phyloP scores from a whole-genome alignment of 2,329 filamentous ascomycete species.

The Colletotrichum higginsianum region DNA sequence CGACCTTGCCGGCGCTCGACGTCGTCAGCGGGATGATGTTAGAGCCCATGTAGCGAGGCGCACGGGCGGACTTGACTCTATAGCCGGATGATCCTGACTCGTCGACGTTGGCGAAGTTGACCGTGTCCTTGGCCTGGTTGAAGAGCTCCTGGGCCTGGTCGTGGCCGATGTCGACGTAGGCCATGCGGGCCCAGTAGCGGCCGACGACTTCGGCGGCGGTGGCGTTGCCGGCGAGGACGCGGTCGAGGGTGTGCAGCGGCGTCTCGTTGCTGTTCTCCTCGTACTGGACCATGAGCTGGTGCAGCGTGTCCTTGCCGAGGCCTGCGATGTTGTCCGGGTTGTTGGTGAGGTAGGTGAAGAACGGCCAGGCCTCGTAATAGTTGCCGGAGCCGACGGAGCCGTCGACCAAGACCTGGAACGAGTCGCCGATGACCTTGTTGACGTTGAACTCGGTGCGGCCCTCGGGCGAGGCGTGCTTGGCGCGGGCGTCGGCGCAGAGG shows the following conservation, averaged over 20 bases:
- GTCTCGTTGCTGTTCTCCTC: constrained; percentile 62
- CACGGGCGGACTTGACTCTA: constrained; percentile 58
- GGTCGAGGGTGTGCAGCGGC: constrained; percentile 61
- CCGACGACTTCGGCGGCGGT: constrained; percentile 60
- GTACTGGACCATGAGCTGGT: constrained; percentile 61
- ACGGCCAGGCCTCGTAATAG: constrained; percentile 68
- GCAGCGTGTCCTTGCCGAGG: constrained; percentile 58
- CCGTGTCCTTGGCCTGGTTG: constrained; percentile 49
- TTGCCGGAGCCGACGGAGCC: constrained; percentile 59
- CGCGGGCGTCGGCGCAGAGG: constrained; percentile 58
- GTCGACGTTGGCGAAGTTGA: constrained; percentile 62
- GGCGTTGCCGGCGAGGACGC: constrained; percentile 51
- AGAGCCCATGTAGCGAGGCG: constrained; percentile 65
- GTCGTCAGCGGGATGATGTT: constrained; percentile 63
- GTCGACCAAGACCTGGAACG: constrained; percentile 64
- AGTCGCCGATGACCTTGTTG: constrained; percentile 61
- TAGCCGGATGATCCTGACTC: constrained; percentile 52
- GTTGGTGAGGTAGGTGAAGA: constrained; percentile 63
- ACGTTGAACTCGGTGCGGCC: constrained; percentile 59
- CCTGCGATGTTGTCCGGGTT: constrained; percentile 62
- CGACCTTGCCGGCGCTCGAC: constrained; percentile 49
- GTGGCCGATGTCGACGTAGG: constrained; percentile 66
- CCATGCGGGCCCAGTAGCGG: constrained; percentile 68
- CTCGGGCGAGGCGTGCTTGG: constrained; percentile 51
- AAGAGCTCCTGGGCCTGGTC: constrained; percentile 56